A percentile compares a stretch with the other conserved stretches of the same genome.
Conservation (phyloP, 2,329 filamentous ascomycete genomes). For the Penicillium freii region DNA sequence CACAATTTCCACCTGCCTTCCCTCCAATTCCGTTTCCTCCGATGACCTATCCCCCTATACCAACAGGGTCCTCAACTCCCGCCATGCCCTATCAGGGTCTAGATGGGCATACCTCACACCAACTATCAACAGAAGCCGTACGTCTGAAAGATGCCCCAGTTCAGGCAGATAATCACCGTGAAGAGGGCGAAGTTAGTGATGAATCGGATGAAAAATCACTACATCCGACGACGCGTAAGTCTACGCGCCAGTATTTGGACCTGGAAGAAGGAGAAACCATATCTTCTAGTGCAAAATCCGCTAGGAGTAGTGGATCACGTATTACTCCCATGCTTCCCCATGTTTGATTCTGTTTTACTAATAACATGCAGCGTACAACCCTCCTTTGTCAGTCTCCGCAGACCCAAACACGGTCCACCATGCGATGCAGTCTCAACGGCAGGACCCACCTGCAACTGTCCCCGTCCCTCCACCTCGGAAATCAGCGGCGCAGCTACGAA, state of each 20-base stretch:
- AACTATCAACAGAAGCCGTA: background rate
- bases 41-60: constrained; percentile 21
- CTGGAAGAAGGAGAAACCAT: constrained; percentile 28
- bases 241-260: constrained; percentile 14
- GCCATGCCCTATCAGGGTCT: background rate
- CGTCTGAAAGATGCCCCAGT: constrained; percentile 28
- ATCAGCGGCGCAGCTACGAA: constrained; percentile 40
- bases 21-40: constrained; percentile 31
- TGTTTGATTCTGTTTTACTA: constrained; percentile 15
- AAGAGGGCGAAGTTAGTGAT: constrained; percentile 78
- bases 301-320: constrained; percentile 36
- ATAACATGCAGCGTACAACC: constrained; percentile 36
- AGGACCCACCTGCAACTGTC: background rate
- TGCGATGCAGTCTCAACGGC: constrained; percentile 14
- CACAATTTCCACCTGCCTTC: constrained; percentile 34
- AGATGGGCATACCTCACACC: background rate
- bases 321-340: constrained; percentile 4
- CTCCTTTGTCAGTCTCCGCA: constrained; percentile 29
- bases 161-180: constrained; percentile 48
- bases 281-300: constrained; percentile 20
- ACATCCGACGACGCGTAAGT: background rate
- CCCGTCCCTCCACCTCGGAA: constrained; percentile 7
- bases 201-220: constrained; percentile 45
- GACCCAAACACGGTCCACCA: constrained; percentile 17
- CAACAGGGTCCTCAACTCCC: constrained; percentile 15